phyloP scores from a whole-genome alignment of 768 basidiomycete genomes.

The Candolleomyces efflorescens region DNA sequence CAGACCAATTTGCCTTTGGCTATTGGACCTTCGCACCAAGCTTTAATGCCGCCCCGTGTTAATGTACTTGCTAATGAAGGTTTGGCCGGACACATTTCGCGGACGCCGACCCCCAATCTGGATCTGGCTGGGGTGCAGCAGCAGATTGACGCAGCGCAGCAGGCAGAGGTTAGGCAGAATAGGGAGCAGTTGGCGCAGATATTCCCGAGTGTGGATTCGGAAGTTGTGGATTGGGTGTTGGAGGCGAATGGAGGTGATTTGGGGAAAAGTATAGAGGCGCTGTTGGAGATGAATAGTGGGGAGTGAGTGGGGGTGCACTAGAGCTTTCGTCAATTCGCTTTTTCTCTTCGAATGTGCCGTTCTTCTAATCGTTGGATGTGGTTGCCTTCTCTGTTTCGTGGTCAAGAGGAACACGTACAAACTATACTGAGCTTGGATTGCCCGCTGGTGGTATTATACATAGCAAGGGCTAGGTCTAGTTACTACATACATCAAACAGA shows the following conservation, averaged over 20 bases:
- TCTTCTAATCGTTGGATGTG: not conserved
- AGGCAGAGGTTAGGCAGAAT: slow-evolving; percentile 66
- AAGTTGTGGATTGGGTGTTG: slow-evolving; percentile 84
- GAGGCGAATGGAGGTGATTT: slow-evolving; percentile 88
- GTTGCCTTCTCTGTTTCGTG: not conserved
- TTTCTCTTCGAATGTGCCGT: not conserved
- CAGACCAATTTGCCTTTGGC: slow-evolving; percentile 46
- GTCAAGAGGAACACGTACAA: not conserved
- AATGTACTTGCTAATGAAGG: slow-evolving; percentile 29
- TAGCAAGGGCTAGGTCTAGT: not conserved
- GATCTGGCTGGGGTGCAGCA: slow-evolving; percentile 68
- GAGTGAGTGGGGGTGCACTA: slow-evolving; percentile 16
- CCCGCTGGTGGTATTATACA: not conserved
- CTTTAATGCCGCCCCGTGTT: slow-evolving; percentile 42
- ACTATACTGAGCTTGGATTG: too few species aligned
- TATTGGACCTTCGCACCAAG: slow-evolving; percentile 11
- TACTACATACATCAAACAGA: not conserved
- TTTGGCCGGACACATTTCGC: slow-evolving; percentile 46
- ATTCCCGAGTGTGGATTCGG: slow-evolving; percentile 78
- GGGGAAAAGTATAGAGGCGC: slow-evolving; percentile 82
- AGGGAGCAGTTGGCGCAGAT: slow-evolving; percentile 80
- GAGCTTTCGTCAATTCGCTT: not conserved
- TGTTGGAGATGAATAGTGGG: slow-evolving; percentile 69
- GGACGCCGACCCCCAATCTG: slow-evolving; percentile 65
- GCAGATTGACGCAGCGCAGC: slow-evolving; percentile 76